Conservation (phyloP, 2,329 filamentous ascomycete genomes). For the Fonsecaea multimorphosa region DNA sequence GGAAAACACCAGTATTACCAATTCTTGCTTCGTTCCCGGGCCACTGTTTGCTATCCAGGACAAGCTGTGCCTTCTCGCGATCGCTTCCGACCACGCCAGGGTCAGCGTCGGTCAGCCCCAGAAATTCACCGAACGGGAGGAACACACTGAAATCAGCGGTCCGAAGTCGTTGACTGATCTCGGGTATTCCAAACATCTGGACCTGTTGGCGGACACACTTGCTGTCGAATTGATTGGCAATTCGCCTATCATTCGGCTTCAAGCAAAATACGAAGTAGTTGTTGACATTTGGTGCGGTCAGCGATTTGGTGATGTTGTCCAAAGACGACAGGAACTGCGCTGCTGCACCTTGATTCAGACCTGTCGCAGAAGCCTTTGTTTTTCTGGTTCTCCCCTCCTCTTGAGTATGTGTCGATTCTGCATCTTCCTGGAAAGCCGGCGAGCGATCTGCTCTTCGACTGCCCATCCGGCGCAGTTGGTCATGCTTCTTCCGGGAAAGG, state of each 20-base stretch:
- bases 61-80: slow-evolving; percentile 84
- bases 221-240: slow-evolving; percentile 98
- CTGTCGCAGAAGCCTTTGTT: slow-evolving; percentile 50
- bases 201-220: slow-evolving; percentile 96
- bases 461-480: slow-evolving; percentile 57
- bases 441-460: slow-evolving; percentile 43
- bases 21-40: slow-evolving; percentile 87
- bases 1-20: slow-evolving; percentile 90
- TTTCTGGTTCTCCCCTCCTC: slow-evolving; percentile 34
- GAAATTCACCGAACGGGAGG: slow-evolving; percentile 92
- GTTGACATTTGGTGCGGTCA: slow-evolving; percentile 83
- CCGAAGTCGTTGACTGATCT: slow-evolving; percentile 90
- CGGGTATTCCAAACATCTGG: slow-evolving; percentile 93
- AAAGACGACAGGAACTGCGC: slow-evolving; percentile 89
- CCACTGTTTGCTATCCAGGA: slow-evolving; percentile 94
- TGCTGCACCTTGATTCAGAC: slow-evolving; percentile 77
- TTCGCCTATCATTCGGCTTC: slow-evolving; percentile 95
- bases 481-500: slow-evolving; percentile 80
- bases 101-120: slow-evolving; percentile 84
- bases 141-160: slow-evolving; percentile 97
- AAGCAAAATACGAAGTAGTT: slow-evolving; percentile 96
- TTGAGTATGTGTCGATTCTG: slow-evolving; percentile 37
- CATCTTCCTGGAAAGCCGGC: slow-evolving; percentile 50
- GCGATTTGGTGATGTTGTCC: slow-evolving; percentile 86
- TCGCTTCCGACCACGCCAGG: slow-evolving; percentile 89